phyloP scores from a whole-genome alignment of 305 asterid species.

The Withania somnifera region DNA sequence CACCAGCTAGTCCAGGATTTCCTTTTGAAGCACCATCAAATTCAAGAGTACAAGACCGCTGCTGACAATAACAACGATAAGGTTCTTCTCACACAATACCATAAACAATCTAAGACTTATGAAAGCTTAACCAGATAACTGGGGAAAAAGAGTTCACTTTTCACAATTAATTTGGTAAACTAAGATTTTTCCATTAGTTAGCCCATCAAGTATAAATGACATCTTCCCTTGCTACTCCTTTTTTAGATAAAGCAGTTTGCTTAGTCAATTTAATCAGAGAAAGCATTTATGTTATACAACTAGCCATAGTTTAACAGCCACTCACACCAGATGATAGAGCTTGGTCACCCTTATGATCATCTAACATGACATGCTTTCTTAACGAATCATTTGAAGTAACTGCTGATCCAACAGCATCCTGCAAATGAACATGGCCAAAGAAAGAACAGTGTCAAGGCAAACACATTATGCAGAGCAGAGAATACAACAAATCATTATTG shows the following conservation, averaged over 20 bases:
- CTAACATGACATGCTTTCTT: conserved; percentile 40
- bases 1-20: conserved; percentile 75
- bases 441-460: background rate
- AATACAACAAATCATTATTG: background rate
- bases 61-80: conserved; percentile 15
- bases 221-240: background rate
- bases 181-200: background rate
- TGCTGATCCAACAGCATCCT: conserved; percentile 36
- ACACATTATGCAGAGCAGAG: background rate
- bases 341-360: conserved; percentile 26
- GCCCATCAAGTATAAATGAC: background rate
- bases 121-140: background rate
- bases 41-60: conserved; percentile 55
- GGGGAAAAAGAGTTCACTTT: background rate
- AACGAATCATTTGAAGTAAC: conserved; percentile 22
- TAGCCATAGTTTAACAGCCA: conserved; percentile 15
- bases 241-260: background rate
- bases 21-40: conserved; percentile 81
- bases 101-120: background rate
- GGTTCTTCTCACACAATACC: background rate
- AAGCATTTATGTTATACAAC: conserved; percentile 5
- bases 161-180: background rate
- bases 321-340: conserved; percentile 39
- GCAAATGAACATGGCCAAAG: conserved; percentile 12
- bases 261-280: background rate